Evolutionary conservation across 2,329 filamentous ascomycete genomes (phyloP).

Genomic region (Ceratocystis diversiconidia): DNA sequence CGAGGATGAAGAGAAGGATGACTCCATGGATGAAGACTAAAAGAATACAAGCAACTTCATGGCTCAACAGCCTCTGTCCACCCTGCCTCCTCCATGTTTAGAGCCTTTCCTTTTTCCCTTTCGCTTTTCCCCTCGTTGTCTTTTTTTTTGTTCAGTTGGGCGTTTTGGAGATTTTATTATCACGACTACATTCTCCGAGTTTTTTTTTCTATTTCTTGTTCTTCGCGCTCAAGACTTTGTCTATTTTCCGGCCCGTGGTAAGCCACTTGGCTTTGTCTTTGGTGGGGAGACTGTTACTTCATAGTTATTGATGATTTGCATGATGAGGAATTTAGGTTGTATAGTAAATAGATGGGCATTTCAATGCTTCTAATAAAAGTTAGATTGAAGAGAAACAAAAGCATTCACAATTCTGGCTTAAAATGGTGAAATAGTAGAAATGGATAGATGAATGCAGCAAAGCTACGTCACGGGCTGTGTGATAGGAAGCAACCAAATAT

Average conservation of each 20-base stretch:
- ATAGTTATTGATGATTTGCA: slow-evolving; percentile 12
- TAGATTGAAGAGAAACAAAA: background rate
- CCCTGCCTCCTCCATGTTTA: background rate
- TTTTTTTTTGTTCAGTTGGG: slow-evolving; percentile 4
- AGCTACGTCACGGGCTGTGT: background rate
- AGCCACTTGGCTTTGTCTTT: background rate
- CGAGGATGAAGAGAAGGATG: slow-evolving; percentile 30
- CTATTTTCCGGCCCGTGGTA: background rate
- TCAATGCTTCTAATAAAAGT: slow-evolving; percentile 3
- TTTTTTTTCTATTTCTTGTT: slow-evolving; percentile 4
- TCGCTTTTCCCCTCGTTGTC: background rate
- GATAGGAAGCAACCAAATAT: background rate
- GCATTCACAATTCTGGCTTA: background rate
- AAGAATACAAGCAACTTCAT: background rate
- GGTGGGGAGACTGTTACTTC: background rate
- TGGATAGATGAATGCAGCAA: background rate
- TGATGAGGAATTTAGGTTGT: slow-evolving; percentile 6
- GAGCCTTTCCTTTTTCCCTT: background rate
- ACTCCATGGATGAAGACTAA: slow-evolving; percentile 46
- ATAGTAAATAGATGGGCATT: slow-evolving; percentile 7
- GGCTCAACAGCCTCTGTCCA: background rate
- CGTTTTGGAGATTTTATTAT: slow-evolving; percentile 8
- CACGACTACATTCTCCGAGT: slow-evolving; percentile 4
- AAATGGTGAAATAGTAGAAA: background rate
- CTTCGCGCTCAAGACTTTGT: background rate